Evolutionary conservation across 2,329 filamentous ascomycete genomes (phyloP).

Genomic region (Hymenoscyphus occultus): DNA sequence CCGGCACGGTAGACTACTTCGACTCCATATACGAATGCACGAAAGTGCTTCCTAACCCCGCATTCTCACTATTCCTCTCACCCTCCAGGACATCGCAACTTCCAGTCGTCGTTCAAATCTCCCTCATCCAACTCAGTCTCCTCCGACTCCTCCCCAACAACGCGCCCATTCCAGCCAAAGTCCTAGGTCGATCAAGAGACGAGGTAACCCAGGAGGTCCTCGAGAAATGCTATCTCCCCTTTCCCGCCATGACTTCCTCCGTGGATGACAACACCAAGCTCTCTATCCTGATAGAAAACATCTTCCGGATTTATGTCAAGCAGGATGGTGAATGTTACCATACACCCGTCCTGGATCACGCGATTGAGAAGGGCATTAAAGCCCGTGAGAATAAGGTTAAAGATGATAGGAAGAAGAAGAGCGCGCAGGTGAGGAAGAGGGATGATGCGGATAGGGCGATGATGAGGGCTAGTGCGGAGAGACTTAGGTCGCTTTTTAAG

Average conservation of each 20-base stretch:
- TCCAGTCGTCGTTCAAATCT: constrained; percentile 40
- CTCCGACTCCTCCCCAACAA: constrained; percentile 43
- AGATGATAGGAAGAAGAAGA: constrained; percentile 39
- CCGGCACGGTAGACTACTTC: constrained; percentile 47
- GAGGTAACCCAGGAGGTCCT: constrained; percentile 49
- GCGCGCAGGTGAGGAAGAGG: constrained; percentile 33
- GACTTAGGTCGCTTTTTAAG: constrained; percentile 31
- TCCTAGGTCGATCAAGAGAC: constrained; percentile 33
- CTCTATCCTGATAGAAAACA: constrained; percentile 51
- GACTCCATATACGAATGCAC: constrained; percentile 45
- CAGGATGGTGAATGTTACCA: constrained; percentile 34
- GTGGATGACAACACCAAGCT: constrained; percentile 56
- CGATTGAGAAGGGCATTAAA: constrained; percentile 51
- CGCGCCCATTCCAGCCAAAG: constrained; percentile 39
- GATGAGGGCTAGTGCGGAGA: constrained; percentile 35
- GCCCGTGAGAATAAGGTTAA: constrained; percentile 46
- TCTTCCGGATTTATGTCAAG: constrained; percentile 47
- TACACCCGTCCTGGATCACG: constrained; percentile 39
- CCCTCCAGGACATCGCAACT: constrained; percentile 39
- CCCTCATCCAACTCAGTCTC: constrained; percentile 53
- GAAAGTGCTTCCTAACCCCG: constrained; percentile 32
- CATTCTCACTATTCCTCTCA: constrained; percentile 44
- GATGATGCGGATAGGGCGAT: constrained; percentile 27
- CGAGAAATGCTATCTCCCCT: constrained; percentile 52
- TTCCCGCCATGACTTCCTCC: constrained; percentile 46